phyloP scores from a whole-genome alignment of 495 filamentous ascomycete genomes.

The Venustampulla echinocandica region DNA sequence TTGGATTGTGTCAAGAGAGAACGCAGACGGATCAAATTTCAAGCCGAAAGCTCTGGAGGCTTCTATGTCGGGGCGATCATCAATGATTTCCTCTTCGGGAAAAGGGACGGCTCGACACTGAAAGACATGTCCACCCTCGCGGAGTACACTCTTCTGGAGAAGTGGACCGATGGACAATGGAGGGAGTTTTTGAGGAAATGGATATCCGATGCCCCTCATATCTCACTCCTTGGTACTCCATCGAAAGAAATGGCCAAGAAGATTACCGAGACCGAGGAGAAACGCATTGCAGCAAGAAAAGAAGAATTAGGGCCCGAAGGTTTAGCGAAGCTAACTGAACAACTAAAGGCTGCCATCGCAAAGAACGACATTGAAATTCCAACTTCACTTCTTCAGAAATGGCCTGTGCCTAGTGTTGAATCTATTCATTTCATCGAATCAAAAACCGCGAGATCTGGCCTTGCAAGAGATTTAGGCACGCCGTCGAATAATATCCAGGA shows the following conservation, averaged over 20 bases:
- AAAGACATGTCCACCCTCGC: conserved; percentile 55
- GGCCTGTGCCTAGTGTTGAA: conserved; percentile 71
- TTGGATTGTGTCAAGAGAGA: conserved; percentile 75
- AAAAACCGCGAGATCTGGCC: conserved; percentile 73
- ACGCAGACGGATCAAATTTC: conserved; percentile 66
- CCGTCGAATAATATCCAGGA: conserved; percentile 64
- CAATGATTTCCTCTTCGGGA: conserved; percentile 84
- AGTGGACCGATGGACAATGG: conserved; percentile 81
- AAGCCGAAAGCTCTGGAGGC: conserved; percentile 63
- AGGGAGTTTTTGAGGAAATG: conserved; percentile 69
- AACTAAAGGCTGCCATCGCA: conserved; percentile 68
- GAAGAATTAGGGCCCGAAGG: conserved; percentile 41
- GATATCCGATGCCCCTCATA: conserved; percentile 76
- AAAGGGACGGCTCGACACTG: conserved; percentile 73
- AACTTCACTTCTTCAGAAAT: conserved; percentile 63
- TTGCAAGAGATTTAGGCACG: conserved; percentile 60
- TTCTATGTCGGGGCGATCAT: conserved; percentile 77
- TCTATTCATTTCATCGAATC: conserved; percentile 93
- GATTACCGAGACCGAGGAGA: conserved; percentile 62
- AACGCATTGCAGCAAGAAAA: conserved; percentile 44
- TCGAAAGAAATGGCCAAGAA: conserved; percentile 61
- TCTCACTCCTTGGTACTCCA: conserved; percentile 81
- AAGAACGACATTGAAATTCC: conserved; percentile 79
- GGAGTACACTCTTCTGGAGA: conserved; percentile 67
- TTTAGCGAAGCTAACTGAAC: conserved; percentile 61